Percentiles rank a stretch among this genome's conserved stretches.
Evolutionary conservation across 805 yeast species (phyloP).

Genomic region (Hanseniaspora thailandica): DNA sequence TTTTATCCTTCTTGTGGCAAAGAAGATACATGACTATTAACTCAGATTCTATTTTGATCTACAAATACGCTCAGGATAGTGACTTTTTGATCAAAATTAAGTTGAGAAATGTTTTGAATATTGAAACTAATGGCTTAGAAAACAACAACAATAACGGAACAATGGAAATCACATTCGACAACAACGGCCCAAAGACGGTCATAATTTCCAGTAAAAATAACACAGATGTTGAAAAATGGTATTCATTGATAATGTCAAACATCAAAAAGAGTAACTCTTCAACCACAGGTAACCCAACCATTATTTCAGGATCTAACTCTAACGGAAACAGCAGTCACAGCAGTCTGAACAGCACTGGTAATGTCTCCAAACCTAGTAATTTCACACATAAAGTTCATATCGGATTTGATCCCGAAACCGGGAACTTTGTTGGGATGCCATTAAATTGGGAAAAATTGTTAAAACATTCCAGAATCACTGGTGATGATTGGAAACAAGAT

Average conservation of each 20-base stretch:
- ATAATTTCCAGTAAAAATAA: conserved; percentile 4
- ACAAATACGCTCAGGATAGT: conserved; percentile 52
- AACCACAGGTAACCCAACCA: not conserved
- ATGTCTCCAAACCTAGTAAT: conserved; percentile 82
- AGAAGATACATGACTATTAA: conserved; percentile 63
- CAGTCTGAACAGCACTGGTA: conserved; percentile 28
- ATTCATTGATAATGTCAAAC: not conserved
- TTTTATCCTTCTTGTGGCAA: conserved; percentile 84
- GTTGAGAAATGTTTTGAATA: conserved; percentile 46
- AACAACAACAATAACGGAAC: not conserved
- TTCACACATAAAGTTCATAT: conserved; percentile 90
- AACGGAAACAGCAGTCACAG: conserved; percentile 21
- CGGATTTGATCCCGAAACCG: conserved; percentile 72
- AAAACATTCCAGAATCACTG: conserved; percentile 77
- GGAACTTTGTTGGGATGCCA: conserved; percentile 87
- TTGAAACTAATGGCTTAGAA: conserved; percentile 49
- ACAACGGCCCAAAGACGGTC: conserved; percentile 6
- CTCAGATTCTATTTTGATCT: conserved; percentile 59
- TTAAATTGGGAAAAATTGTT: conserved; percentile 83
- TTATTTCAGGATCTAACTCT: not conserved
- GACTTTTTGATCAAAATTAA: conserved; percentile 38
- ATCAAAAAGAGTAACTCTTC: not conserved
- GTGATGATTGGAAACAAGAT: conserved; percentile 81
- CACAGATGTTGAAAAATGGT: conserved; percentile 6
- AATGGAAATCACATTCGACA: conserved; percentile 8